These are phyloP conservation scores for Pleurotus djamor DNA, from an alignment of 768 basidiomycete genomes.

Conservation along the genomic window DNA sequence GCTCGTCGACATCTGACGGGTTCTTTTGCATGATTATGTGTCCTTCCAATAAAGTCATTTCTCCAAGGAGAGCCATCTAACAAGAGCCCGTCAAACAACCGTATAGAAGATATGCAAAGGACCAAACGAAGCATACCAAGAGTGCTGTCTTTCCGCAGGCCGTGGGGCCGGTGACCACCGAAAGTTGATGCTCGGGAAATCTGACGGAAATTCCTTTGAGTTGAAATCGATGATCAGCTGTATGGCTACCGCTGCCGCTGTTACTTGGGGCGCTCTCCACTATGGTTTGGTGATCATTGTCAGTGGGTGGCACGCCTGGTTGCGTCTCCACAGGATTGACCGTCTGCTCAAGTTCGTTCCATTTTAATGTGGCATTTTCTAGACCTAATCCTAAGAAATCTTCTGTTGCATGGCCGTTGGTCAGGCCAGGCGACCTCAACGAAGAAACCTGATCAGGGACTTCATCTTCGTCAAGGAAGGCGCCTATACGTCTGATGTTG, in stretches of 20 bases:
- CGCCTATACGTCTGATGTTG: constrained; percentile 63
- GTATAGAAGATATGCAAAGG: background rate
- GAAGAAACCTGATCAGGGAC: constrained; percentile 66
- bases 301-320: constrained; percentile 13
- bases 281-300: constrained; percentile 10
- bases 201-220: constrained; percentile 61
- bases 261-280: background rate
- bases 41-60: constrained; percentile 55
- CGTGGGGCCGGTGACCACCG: constrained; percentile 75
- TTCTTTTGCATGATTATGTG: constrained; percentile 68
- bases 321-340: constrained; percentile 15
- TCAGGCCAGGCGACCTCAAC: constrained; percentile 39
- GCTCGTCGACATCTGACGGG: constrained; percentile 51
- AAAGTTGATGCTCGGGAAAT: constrained; percentile 73
- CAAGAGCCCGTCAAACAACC: background rate
- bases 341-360: constrained; percentile 48
- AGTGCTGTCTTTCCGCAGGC: constrained; percentile 84
- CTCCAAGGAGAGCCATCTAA: constrained; percentile 71
- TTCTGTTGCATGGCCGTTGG: constrained; percentile 20
- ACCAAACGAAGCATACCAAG: constrained; percentile 38
- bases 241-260: background rate
- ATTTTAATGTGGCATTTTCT: constrained; percentile 57
- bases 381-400: constrained; percentile 49
- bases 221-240: constrained; percentile 55
- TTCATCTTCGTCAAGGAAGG: constrained; percentile 70